Evolutionary conservation across 108 stramenopile genomes (phyloP).

Genomic region (Nitzschia palea): DNA sequence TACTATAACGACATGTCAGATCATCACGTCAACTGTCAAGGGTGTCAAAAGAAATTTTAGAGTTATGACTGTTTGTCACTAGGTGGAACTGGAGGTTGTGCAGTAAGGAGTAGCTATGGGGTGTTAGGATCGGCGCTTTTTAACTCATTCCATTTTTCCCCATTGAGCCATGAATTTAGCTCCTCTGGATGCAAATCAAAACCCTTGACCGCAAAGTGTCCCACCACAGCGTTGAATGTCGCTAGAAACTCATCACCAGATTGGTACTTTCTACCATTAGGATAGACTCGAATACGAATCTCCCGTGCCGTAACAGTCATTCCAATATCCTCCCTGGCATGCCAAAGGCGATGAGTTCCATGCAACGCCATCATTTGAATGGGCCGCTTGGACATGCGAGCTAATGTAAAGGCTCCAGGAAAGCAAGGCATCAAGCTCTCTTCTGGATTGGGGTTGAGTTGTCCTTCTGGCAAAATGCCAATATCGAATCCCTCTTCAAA

Average conservation of each 20-base stretch:
- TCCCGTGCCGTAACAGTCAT: conserved; percentile 62
- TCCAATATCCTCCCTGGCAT: conserved; percentile 66
- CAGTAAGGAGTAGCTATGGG: too few relatives aligned
- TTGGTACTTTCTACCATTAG: conserved; percentile 17
- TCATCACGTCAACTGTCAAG: too few relatives aligned
- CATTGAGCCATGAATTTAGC: conserved; percentile 23
- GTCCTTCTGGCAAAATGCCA: conserved; percentile 83
- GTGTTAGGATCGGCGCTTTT: background rate
- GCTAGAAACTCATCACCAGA: conserved; percentile 65
- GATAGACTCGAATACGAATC: conserved; percentile 70
- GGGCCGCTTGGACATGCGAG: conserved; percentile 63
- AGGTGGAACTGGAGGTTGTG: too few relatives aligned
- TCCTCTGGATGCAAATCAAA: conserved; percentile 50
- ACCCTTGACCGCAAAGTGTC: conserved; percentile 75
- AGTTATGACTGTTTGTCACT: too few relatives aligned
- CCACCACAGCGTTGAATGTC: conserved; percentile 75
- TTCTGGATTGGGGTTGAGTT: conserved; percentile 80
- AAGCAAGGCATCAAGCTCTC: conserved; percentile 66
- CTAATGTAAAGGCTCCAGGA: conserved; percentile 71
- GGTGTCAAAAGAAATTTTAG: too few relatives aligned
- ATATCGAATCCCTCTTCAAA: conserved; percentile 84
- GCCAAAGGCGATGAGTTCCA: conserved; percentile 78
- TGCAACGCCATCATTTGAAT: conserved; percentile 79
- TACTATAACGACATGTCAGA: too few relatives aligned
- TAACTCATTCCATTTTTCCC: conserved; percentile 13